Evolutionary conservation across 2,329 filamentous ascomycete species (phyloP).

Genomic region (Ascomycota sp.): DNA sequence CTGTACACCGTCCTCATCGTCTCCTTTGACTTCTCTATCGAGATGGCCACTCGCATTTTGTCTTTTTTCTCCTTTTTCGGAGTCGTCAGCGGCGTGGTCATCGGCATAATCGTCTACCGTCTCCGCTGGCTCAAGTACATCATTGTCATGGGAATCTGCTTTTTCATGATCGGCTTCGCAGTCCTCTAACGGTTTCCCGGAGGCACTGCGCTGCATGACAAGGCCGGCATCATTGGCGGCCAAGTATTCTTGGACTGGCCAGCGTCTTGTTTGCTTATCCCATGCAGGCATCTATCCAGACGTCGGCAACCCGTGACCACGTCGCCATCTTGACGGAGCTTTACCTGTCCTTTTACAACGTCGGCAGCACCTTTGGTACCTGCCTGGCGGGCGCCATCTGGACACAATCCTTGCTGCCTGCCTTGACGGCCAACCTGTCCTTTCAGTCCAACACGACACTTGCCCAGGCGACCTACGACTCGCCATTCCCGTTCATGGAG

Average conservation of each 20-base stretch:
- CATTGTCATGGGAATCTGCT: constrained; percentile 32
- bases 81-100: constrained; percentile 29
- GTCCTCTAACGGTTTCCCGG: constrained; percentile 34
- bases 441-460: constrained; percentile 15
- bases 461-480: constrained; percentile 15
- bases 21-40: constrained; percentile 33
- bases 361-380: constrained; percentile 20
- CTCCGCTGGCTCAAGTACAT: constrained; percentile 35
- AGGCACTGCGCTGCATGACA: constrained; percentile 16
- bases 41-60: constrained; percentile 32
- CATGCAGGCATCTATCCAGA: constrained; percentile 19
- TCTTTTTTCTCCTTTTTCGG: constrained; percentile 33
- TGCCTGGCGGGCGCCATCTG: constrained; percentile 20
- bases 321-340: constrained; percentile 18
- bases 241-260: constrained; percentile 36
- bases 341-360: constrained; percentile 20
- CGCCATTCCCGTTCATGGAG: constrained; percentile 13
- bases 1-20: constrained; percentile 38
- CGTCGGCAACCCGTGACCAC: constrained; percentile 15
- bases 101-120: constrained; percentile 29
- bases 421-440: constrained; percentile 11
- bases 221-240: constrained; percentile 31
- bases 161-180: constrained; percentile 35
- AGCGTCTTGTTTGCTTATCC: constrained; percentile 33
- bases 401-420: constrained; percentile 17